Percentiles rank a stretch among this genome's conserved stretches.
Evolutionary conservation across 306 rosid genomes (phyloP).

Genomic region (Abrus precatorius): DNA sequence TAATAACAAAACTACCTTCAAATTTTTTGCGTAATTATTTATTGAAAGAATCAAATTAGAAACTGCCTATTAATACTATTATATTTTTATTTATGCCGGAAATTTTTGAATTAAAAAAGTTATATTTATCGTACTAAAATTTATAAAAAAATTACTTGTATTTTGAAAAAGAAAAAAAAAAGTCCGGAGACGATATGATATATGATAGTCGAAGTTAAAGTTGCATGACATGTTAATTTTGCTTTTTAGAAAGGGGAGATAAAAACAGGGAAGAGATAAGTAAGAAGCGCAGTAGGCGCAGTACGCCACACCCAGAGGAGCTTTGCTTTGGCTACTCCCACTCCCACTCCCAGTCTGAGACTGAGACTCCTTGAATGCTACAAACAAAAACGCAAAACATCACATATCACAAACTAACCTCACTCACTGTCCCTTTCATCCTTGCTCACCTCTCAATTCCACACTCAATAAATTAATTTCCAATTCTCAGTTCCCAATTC

Average conservation of each 20-base stretch:
- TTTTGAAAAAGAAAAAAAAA: too few species aligned
- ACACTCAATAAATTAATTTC: neutral
- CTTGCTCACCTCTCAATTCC: neutral
- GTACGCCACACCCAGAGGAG: neutral
- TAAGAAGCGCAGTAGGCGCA: slow-evolving; percentile 27
- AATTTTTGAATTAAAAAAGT: too few species aligned
- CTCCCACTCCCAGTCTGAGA: neutral
- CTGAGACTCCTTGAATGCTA: neutral
- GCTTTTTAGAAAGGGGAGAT: neutral
- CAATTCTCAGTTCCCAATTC: neutral
- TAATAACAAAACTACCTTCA: too few species aligned
- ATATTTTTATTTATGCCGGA: too few species aligned
- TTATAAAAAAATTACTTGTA: too few species aligned
- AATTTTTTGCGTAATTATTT: too few species aligned
- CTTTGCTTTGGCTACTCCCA: neutral
- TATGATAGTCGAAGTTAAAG: too few species aligned
- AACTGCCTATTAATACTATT: too few species aligned
- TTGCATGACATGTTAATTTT: neutral
- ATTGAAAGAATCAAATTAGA: too few species aligned
- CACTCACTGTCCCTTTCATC: neutral
- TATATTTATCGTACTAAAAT: too few species aligned
- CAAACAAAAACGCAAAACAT: neutral
- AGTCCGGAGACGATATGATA: too few species aligned
- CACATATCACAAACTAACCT: neutral
- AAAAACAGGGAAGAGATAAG: neutral